Base-by-base conservation (phyloP, 345 rosid genomes). In the Balakata baccata region DNA sequence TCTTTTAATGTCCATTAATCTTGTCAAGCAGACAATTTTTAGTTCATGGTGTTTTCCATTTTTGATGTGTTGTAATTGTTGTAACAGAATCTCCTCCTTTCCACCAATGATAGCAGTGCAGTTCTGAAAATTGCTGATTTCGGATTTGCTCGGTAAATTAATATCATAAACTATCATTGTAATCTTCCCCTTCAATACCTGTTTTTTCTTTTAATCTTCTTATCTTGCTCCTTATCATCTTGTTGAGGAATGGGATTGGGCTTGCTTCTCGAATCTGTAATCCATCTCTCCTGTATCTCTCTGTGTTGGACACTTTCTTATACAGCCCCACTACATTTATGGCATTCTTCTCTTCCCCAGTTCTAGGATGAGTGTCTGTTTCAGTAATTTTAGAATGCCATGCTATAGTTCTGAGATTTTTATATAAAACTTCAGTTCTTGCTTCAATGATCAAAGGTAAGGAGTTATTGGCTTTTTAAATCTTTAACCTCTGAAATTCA, bases 111-210 rank as follows among this genome's bases (percentile, higher is more conserved):
- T 37, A 72, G 81, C 64, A 83, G 75, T 76, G 89, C 93, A 66
- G 84, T 80, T 76, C 76, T 96, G 83, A 96, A 91, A 92, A 93
- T 96, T 78, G 99, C 99, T 5, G 99, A 96, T 83, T 96, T 96
- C 84, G 98, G 99, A 83, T 96, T 96, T 87, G 99, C 99, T 65
- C 93, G 99, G 99, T 93, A 87, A 75, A 60, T 72, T 56, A 58
- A 43, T 8, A 41, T 63, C 20, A 60, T 73, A 66, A 69, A 71
- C 23, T 52, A 22, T 16, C 66, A 14, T 73, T n/a, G 25, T 3
- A 11, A 14, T 60, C 3, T 23, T 52, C 29, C 10, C 18, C 37
- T 9, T 43, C 25, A 69, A 18, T 64, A 5, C 25, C 10, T 61
- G 11, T 51, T 64, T 64, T 22, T 25, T 52, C 18, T 6, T 17